Conservation (phyloP, 768 basidiomycete genomes). For the Mycena chlorophos region DNA sequence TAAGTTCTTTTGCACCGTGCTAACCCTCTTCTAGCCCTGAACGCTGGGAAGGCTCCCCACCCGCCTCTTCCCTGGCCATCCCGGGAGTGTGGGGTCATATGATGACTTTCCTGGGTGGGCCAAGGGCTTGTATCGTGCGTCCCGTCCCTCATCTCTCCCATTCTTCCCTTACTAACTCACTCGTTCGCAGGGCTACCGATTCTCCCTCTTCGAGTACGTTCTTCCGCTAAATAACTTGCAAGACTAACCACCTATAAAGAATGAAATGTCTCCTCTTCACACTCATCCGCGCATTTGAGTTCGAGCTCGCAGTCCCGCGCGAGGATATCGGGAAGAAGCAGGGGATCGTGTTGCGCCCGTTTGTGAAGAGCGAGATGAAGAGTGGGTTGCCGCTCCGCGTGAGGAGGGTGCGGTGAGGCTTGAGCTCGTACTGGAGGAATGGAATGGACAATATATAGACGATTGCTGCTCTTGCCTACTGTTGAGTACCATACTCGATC, state of each 20-base stretch:
- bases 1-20: background rate
- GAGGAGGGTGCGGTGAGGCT: no score
- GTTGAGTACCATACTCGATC: no score
- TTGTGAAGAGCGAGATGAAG: constrained; percentile 41
- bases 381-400: constrained; percentile 48
- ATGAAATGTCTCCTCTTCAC: constrained; percentile 49
- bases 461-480: no score
- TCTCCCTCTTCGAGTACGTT: constrained; percentile 50
- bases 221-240: background rate
- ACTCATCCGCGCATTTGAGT: constrained; percentile 53
- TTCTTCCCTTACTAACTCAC: constrained; percentile 19
- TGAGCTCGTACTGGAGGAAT: no score
- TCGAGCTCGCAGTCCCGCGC: constrained; percentile 52
- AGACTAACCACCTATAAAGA: constrained; percentile 17
- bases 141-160: background rate
- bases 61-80: constrained; percentile 32
- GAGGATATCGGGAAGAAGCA: constrained; percentile 42
- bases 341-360: constrained; percentile 44
- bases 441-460: no score
- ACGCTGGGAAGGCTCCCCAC: constrained; percentile 46
- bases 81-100: constrained; percentile 51
- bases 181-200: constrained; percentile 37
- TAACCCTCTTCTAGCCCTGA: constrained; percentile 41
- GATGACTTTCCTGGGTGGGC: constrained; percentile 51
- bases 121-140: constrained; percentile 47